Evolutionary conservation across 495 filamentous ascomycete species (phyloP), one percentile per base, ranked within the genome.

Genomic region (Hyaloscypha variabilis): DNA sequence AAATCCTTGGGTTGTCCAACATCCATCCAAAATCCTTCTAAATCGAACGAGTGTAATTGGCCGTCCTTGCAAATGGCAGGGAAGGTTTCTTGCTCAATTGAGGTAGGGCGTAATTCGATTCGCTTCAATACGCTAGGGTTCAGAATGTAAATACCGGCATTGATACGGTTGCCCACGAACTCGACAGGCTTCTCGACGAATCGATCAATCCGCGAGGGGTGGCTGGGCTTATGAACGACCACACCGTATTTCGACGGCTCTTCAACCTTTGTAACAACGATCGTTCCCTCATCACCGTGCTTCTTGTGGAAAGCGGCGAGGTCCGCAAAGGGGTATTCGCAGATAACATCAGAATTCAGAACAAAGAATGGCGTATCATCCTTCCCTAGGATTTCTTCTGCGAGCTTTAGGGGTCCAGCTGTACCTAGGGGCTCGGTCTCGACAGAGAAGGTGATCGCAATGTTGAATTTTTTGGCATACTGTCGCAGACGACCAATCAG

Each of bases 21-120:
- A 72, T 99, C 95, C 95, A 99, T 99, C 95, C 95, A 99, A 84
- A 97, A 99, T 68, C 95, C 94, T 69, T 99, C 96, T 42, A 99
- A 85, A 77, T 99, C 95, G 76, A 97, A 97, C 2, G 94, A 97
- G 85, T 99, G 95, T 54, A 99, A 81, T 78, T 96, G 87, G 60
- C 93, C 91, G 74, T 97, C 96, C 72, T 84, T 88, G 77, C 88
- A 90, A 72, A 99, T 96, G 65, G 92, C 90, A 50, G 95, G 95
- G 90, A 99, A 99, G 28, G 93, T 99, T 81, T 99, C 95, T 80
- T 98, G 95, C 79, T 99, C 95, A 77, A 99, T 99, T n/a, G 93
- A 97, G 39, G 96, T 99, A 31, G 95, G 95, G 57, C 96, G 92
- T 67, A 98, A 87, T 74, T 98, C 96, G 73, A 99, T 98, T 70